Percentiles rank a stretch among this genome's conserved stretches.
Conservation (phyloP, 1,284 basidiomycete genomes). For the Ganoderma multipileum region DNA sequence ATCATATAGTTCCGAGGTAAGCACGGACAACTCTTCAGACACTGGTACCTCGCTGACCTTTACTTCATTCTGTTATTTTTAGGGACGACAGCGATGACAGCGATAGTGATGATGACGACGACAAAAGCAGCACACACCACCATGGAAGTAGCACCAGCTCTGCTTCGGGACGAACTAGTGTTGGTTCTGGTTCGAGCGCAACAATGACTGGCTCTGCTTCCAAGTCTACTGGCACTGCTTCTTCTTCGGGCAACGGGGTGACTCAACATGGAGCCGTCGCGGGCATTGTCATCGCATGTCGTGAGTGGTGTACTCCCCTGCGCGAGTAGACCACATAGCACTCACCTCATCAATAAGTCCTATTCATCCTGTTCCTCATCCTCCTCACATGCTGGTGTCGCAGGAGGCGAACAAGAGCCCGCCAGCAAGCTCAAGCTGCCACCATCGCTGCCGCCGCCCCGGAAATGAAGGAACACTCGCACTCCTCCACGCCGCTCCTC, state of each 20-base stretch:
- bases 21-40: not conserved
- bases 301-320: constrained; percentile 26
- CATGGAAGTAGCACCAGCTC: constrained; percentile 1
- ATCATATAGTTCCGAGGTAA: not conserved
- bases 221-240: not conserved
- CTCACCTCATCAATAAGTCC: constrained; percentile 13
- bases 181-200: not conserved
- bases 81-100: constrained; percentile 22
- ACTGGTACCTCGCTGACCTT: not conserved
- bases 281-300: constrained; percentile 37
- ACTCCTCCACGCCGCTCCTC: constrained; percentile 8
- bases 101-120: constrained; percentile 15
- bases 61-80: not conserved
- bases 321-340: not conserved
- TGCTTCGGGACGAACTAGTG: not conserved
- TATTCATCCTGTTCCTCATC: constrained; percentile 27
- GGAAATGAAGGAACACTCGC: constrained; percentile 16
- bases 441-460: constrained; percentile 5
- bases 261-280: constrained; percentile 33
- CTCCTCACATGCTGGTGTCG: constrained; percentile 26
- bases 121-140: constrained; percentile 10
- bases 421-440: constrained; percentile 6
- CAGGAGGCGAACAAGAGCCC: constrained; percentile 15
- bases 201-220: not conserved
- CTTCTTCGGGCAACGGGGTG: constrained; percentile 13